These are phyloP conservation scores for Sphaerobolus stellatus DNA, from an alignment of 1,284 basidiomycete genomes.

Conservation along the genomic window DNA sequence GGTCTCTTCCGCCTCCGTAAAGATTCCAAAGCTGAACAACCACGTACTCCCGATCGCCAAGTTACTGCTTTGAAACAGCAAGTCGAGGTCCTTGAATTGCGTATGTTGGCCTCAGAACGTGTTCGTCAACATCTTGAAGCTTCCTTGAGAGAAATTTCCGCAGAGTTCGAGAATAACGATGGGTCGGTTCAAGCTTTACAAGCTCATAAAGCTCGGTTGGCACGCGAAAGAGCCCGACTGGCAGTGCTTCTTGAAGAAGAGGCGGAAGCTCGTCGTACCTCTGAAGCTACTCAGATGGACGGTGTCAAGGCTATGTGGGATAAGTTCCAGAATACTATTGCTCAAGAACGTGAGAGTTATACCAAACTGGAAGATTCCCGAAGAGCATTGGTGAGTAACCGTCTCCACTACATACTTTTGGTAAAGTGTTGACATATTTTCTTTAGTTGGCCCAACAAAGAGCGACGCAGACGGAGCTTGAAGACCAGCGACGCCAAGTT, in stretches of 20 bases:
- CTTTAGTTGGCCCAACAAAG: constrained; percentile 64
- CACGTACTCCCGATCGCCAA: constrained; percentile 47
- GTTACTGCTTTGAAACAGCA: constrained; percentile 61
- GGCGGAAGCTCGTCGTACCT: constrained; percentile 57
- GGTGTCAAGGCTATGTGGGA: constrained; percentile 68
- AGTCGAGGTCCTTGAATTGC: constrained; percentile 65
- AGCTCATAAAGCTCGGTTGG: constrained; percentile 53
- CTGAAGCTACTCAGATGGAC: constrained; percentile 61
- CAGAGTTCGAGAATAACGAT: constrained; percentile 64
- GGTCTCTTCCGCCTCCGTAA: constrained; percentile 35
- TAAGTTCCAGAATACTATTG: constrained; percentile 63
- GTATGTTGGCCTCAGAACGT: constrained; percentile 66
- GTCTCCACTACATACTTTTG: constrained; percentile 14
- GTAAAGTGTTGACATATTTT: background rate
- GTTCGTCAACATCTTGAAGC: constrained; percentile 66
- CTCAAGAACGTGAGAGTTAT: constrained; percentile 61
- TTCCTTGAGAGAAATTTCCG: constrained; percentile 59
- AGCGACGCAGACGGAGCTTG: constrained; percentile 62
- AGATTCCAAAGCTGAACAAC: constrained; percentile 36
- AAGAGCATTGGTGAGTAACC: constrained; percentile 66
- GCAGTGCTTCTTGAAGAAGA: constrained; percentile 62
- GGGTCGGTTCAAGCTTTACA: constrained; percentile 66
- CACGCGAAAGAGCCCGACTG: constrained; percentile 59
- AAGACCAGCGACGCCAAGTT: constrained; percentile 58
- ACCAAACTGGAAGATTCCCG: constrained; percentile 67